Conservation (phyloP, 805 yeast species). For the Sungouiozyma intestinalis region DNA sequence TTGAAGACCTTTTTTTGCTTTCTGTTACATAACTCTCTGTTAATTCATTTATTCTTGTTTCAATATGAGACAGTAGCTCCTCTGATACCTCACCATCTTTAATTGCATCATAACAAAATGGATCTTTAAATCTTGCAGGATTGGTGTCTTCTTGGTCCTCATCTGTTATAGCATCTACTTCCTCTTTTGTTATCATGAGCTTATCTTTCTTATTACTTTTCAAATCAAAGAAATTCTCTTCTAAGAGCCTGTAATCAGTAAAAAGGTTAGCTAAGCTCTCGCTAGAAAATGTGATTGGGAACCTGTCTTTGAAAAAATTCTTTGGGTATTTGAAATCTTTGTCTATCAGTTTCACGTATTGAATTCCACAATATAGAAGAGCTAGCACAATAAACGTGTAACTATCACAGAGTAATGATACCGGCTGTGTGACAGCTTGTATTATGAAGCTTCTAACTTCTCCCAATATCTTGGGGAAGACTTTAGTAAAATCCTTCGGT, state of each 20-base stretch:
- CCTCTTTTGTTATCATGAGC: conserved; percentile 17
- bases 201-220: conserved; percentile 28
- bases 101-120: conserved; percentile 18
- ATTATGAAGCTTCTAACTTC: conserved; percentile 27
- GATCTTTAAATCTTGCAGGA: conserved; percentile 4
- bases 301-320: conserved; percentile 23
- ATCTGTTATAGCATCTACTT: conserved; percentile 16
- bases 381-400: conserved; percentile 22
- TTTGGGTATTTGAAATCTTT: conserved; percentile 21
- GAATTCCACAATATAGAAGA: conserved; percentile 24
- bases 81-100: conserved; percentile 24
- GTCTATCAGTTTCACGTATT: conserved; percentile 21
- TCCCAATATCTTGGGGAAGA: conserved; percentile 25
- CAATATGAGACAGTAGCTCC: conserved; percentile 22
- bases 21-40: conserved; percentile 15
- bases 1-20: conserved; percentile 14
- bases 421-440: conserved; percentile 30
- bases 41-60: conserved; percentile 17
- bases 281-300: conserved; percentile 15
- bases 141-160: conserved; percentile 9
- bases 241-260: conserved; percentile 23
- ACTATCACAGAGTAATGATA: conserved; percentile 27
- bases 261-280: conserved; percentile 18
- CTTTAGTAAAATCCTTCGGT: conserved; percentile 18
- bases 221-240: conserved; percentile 27